phyloP scores from a whole-genome alignment of 805 yeast genomes.

The Debaryomyces hansenii region DNA sequence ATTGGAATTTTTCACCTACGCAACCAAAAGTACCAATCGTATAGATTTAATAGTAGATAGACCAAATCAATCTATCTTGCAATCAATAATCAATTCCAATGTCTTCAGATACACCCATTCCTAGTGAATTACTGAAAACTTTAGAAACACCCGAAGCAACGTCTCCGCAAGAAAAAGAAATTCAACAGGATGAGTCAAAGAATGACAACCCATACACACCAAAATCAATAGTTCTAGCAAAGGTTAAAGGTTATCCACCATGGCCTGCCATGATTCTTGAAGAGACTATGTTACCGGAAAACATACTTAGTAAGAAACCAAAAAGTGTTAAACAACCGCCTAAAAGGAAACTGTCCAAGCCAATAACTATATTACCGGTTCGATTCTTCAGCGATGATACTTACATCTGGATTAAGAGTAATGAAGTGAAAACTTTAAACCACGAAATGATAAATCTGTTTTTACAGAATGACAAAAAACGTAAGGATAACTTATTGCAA shows the following conservation, averaged over 20 bases:
- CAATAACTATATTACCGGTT: conserved; percentile 45
- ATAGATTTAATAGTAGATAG: no score
- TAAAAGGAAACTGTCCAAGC: conserved; percentile 13
- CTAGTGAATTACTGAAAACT: not conserved
- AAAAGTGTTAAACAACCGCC: conserved; percentile 31
- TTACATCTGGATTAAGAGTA: conserved; percentile 61
- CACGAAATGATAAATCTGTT: conserved; percentile 42
- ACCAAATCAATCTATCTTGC: no score
- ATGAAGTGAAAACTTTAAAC: conserved; percentile 51
- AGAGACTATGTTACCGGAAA: conserved; percentile 56
- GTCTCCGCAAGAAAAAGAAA: not conserved
- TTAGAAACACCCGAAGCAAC: not conserved
- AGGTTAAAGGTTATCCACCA: conserved; percentile 82
- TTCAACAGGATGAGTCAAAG: not conserved
- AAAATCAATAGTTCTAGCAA: conserved; percentile 54
- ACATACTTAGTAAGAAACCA: conserved; percentile 52
- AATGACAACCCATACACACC: conserved; percentile 7
- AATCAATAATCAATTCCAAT: not conserved
- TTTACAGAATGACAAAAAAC: conserved; percentile 26
- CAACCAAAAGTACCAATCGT: no score
- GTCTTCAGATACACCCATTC: not conserved
- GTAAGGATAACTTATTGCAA: conserved; percentile 45
- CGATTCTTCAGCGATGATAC: conserved; percentile 73
- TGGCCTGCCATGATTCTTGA: conserved; percentile 89
- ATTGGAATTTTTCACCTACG: not conserved